Evolutionary conservation across 805 yeast species (phyloP).

Genomic region (Kodamaea restingae): DNA sequence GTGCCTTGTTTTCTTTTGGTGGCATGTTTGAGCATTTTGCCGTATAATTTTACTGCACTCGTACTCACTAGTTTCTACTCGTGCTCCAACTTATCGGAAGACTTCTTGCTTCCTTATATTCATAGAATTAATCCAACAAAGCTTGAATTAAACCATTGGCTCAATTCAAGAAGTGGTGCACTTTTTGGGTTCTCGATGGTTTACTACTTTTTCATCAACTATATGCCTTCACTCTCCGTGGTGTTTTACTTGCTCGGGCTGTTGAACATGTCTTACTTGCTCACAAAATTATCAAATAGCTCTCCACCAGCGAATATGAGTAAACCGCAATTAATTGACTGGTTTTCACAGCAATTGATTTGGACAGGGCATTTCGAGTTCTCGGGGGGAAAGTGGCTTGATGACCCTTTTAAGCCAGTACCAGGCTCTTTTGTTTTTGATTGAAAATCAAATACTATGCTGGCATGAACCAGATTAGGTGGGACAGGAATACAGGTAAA

Average conservation of each 20-base stretch:
- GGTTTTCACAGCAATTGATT: slow-evolving; percentile 31
- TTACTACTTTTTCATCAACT: slow-evolving; percentile 38
- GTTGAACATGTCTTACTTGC: slow-evolving; percentile 48
- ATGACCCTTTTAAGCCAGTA: slow-evolving; percentile 19
- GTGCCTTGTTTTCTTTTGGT: slow-evolving; percentile 39
- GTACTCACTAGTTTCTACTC: slow-evolving; percentile 47
- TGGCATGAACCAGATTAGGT: neutral
- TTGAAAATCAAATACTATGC: neutral
- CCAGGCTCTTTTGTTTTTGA: slow-evolving; percentile 18
- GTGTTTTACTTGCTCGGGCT: slow-evolving; percentile 51
- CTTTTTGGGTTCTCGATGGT: slow-evolving; percentile 53
- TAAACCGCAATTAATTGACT: slow-evolving; percentile 18
- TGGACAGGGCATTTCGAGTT: slow-evolving; percentile 23
- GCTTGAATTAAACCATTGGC: slow-evolving; percentile 46
- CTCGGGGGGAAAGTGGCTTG: slow-evolving; percentile 20
- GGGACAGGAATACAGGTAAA: neutral
- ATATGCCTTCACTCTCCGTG: slow-evolving; percentile 44
- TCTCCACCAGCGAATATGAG: slow-evolving; percentile 19
- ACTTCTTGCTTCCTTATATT: slow-evolving; percentile 50
- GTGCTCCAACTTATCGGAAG: slow-evolving; percentile 39
- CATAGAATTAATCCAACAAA: slow-evolving; percentile 40
- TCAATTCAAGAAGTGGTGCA: slow-evolving; percentile 49
- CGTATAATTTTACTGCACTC: slow-evolving; percentile 31
- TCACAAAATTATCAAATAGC: slow-evolving; percentile 52
- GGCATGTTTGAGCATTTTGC: slow-evolving; percentile 29